A percentile compares a stretch with the other conserved stretches of the same genome.
Conservation (phyloP, 441 rosid species). For the Populus hybrid region DNA sequence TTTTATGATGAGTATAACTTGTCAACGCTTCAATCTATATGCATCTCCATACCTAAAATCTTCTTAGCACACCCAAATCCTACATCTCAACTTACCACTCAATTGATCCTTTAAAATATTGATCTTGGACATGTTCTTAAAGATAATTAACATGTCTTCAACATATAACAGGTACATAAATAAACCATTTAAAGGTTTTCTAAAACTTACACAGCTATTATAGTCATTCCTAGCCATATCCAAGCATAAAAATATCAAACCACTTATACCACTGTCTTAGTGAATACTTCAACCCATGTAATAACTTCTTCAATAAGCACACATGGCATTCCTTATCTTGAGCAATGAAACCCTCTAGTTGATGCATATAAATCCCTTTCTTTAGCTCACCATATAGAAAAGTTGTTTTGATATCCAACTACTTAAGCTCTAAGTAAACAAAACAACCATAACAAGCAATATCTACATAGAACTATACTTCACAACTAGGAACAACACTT, state of each 20-base stretch:
- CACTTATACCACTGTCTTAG: neutral
- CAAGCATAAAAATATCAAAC: neutral
- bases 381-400: constrained; percentile 2
- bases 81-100: too few relatives aligned
- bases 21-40: too few relatives aligned
- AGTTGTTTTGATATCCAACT: neutral
- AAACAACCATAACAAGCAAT: neutral
- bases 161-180: too few relatives aligned
- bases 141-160: too few relatives aligned
- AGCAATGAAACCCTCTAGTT: neutral
- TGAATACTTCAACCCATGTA: constrained; percentile 3
- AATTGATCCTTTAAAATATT: too few relatives aligned
- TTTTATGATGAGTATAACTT: too few relatives aligned
- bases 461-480: neutral
- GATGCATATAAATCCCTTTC: neutral
- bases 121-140: too few relatives aligned
- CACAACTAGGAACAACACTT: neutral
- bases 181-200: too few relatives aligned
- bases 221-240: neutral
- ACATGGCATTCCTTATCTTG: neutral
- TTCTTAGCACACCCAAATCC: too few relatives aligned
- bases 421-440: neutral
- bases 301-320: constrained; percentile 1
- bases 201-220: too few relatives aligned
- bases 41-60: too few relatives aligned